Base-by-base conservation (phyloP, 768 basidiomycete species). In the Crepidotus variabilis region DNA sequence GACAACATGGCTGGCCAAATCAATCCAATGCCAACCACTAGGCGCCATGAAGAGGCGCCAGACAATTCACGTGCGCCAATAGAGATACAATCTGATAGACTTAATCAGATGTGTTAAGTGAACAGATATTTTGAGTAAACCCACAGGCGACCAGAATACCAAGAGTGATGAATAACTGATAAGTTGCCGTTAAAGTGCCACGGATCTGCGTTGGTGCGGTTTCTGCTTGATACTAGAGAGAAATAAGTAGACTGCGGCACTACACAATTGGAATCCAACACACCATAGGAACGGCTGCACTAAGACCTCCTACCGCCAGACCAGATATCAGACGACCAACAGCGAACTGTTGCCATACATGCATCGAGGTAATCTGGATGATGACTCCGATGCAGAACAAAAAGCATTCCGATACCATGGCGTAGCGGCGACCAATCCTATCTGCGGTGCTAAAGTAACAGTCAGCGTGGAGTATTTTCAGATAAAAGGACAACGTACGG, bases 161-260 rank as follows among this genome's bases (percentile, higher is more conserved):
- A 58, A 85, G 76, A 0, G 87, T 88, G 62, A 88, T 87, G 69
- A 86, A 85, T 13, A 86, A 71, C 63, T 84, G 82, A 60, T 80
- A 82, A 4, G 81, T 81, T 2, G 81, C 81, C 34, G 85, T 87
- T 28, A 87, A 70, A 1, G 86, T 81, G 2, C 89, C 88, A 52
- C 88, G 80, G 55, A 90, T 83, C 60, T 88, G 81, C 10, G 84
- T 75, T 11, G 88, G 89, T 0, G 86, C 87, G 0, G 84, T 85
- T 68, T 89, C 87, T 8, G 85, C 84, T 78, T 87, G 83, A 66
- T 86, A 88, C 78, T 81, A 33, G 3, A 16, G 11, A 9, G 8
- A 9, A n/a, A 28, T 50, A 32, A 56, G 51, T 35, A 36, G 39
- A 3, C 13, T 43, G 39, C 2, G 18, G 11, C 13, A 43, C 18